These are phyloP conservation scores for Leishmania braziliensis DNA, from an alignment of 208 protist genomes.

Conservation along the genomic window DNA sequence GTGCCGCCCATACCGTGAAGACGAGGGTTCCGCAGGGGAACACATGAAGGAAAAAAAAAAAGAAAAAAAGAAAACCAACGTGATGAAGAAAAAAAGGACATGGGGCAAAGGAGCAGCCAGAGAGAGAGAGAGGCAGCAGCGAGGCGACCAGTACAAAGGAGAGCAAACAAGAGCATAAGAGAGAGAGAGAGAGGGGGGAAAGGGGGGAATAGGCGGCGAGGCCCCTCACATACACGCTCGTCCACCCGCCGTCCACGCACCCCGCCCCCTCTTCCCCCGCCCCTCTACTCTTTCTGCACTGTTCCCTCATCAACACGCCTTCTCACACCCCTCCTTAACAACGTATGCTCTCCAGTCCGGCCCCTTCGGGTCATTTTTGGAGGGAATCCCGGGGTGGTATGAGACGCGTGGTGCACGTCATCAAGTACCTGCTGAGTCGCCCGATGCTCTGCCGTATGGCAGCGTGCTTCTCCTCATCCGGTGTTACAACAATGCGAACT, in stretches of 20 bases:
- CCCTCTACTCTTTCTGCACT: neutral
- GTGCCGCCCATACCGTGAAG: neutral
- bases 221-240: neutral
- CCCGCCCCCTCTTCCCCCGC: neutral
- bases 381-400: neutral
- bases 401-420: constrained; percentile 12
- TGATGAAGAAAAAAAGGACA: neutral
- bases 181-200: no score
- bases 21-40: neutral
- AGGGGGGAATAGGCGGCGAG: neutral
- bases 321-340: neutral
- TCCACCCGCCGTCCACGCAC: neutral
- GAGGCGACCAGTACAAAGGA: neutral
- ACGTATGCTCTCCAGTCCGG: neutral
- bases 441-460: constrained; percentile 27
- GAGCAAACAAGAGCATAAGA: neutral
- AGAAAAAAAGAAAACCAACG: no score
- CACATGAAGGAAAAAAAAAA: neutral
- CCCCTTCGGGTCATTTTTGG: neutral
- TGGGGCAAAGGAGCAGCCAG: neutral
- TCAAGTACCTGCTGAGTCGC: constrained; percentile 33
- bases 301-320: neutral
- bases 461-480: constrained; percentile 10
- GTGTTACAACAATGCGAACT: neutral
- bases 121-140: neutral